These are phyloP conservation scores for Xanthoconium stramineum DNA, from an alignment of 768 basidiomycete genomes.

Conservation along the genomic window DNA sequence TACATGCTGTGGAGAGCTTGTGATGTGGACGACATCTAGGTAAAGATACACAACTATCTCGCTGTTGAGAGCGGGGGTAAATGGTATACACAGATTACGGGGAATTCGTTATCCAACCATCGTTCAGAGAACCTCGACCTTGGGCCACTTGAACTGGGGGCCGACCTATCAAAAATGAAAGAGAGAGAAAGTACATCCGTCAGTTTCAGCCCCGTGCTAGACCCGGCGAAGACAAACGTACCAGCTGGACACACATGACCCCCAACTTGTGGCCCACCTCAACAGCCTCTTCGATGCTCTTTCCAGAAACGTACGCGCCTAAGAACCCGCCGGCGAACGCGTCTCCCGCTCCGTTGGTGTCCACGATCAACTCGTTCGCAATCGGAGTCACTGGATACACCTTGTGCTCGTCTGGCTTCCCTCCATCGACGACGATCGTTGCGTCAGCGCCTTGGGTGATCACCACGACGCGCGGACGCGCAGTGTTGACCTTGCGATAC, in stretches of 20 bases:
- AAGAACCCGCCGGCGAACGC: conserved; percentile 97
- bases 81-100: not conserved
- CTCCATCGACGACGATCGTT: conserved; percentile 71
- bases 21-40: conserved; percentile 19
- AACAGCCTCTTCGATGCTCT: conserved; percentile 70
- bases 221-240: conserved; percentile 27
- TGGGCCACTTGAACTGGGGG: conserved; percentile 56
- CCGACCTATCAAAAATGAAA: conserved; percentile 39
- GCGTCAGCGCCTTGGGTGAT: conserved; percentile 87
- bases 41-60: conserved; percentile 25
- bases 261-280: conserved; percentile 86
- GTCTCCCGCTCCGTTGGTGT: conserved; percentile 98
- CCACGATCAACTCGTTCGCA: conserved; percentile 67
- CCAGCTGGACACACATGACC: conserved; percentile 80
- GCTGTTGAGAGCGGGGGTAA: conserved; percentile 39
- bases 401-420: conserved; percentile 44
- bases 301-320: conserved; percentile 79
- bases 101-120: not conserved
- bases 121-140: conserved; percentile 40
- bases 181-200: not conserved
- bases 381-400: conserved; percentile 58
- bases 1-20: conserved; percentile 38
- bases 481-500: conserved; percentile 69
- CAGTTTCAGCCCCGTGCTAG: not conserved
- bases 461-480: conserved; percentile 74